Conservation (phyloP, 2,329 filamentous ascomycete genomes). For the Claviceps cyperi region DNA sequence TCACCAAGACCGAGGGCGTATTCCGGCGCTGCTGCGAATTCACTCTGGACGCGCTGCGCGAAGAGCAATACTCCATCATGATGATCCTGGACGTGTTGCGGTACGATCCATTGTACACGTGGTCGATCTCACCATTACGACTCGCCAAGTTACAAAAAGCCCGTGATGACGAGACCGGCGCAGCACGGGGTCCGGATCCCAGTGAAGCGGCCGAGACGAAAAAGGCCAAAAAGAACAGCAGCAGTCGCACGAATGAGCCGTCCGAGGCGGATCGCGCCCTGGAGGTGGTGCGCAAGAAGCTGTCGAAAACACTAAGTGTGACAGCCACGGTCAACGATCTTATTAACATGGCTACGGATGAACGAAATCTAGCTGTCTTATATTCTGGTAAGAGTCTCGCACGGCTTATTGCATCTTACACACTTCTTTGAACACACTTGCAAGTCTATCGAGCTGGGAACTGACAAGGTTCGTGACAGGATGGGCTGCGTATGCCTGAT, state of each 20-base stretch:
- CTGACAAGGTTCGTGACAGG: conserved; percentile 18
- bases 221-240: conserved; percentile 20
- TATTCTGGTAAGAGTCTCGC: conserved; percentile 50
- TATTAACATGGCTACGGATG: conserved; percentile 90
- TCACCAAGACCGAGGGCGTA: conserved; percentile 87
- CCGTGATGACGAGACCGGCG: conserved; percentile 29
- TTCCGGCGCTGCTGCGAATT: conserved; percentile 98
- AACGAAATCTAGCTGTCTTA: conserved; percentile 78
- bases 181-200: conserved; percentile 22
- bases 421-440: no score
- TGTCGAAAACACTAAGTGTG: conserved; percentile 86
- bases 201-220: conserved; percentile 25
- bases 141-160: conserved; percentile 51
- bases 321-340: conserved; percentile 92
- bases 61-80: conserved; percentile 96
- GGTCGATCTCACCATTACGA: conserved; percentile 67
- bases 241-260: conserved; percentile 35
- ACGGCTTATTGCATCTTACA: no score
- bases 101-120: conserved; percentile 95
- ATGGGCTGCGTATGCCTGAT: conserved; percentile 32
- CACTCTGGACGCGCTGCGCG: conserved; percentile 83
- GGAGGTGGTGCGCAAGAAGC: conserved; percentile 87
- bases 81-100: conserved; percentile 92
- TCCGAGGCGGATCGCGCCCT: conserved; percentile 82
- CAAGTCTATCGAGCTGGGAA: neutral